A percentile compares a stretch with the other conserved stretches of the same genome.
phyloP scores from a whole-genome alignment of 495 filamentous ascomycete genomes.

The Penicillium soppii region DNA sequence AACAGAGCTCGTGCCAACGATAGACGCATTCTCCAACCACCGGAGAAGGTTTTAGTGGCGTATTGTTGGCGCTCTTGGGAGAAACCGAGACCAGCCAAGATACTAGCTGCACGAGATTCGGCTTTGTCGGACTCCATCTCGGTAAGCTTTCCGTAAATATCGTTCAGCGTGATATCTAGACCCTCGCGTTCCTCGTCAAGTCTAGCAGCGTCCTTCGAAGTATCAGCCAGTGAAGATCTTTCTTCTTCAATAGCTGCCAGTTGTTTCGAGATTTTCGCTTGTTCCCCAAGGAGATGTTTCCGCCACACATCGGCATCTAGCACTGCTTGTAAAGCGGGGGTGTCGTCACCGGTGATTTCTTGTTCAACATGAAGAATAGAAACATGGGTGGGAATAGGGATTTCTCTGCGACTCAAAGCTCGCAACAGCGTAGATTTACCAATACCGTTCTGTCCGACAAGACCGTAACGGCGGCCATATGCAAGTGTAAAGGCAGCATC shows the following conservation, averaged over 20 bases:
- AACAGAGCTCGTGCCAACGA: slow-evolving; percentile 93
- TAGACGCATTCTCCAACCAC: slow-evolving; percentile 99
- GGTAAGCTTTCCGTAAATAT: slow-evolving; percentile 87
- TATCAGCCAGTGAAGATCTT: slow-evolving; percentile 78
- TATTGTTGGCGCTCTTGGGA: slow-evolving; percentile 89
- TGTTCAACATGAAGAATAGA: slow-evolving; percentile 99
- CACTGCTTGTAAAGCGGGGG: slow-evolving; percentile 90
- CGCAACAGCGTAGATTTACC: slow-evolving; percentile 95
- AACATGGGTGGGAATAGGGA: slow-evolving; percentile 93
- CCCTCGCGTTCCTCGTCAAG: slow-evolving; percentile 87
- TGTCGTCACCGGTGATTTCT: slow-evolving; percentile 98
- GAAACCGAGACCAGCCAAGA: slow-evolving; percentile 96
- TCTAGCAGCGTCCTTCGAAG: slow-evolving; percentile 76
- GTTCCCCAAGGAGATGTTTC: slow-evolving; percentile 89
- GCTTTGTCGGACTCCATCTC: slow-evolving; percentile 99
- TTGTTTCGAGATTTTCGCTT: slow-evolving; percentile 84
- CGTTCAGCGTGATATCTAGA: slow-evolving; percentile 80
- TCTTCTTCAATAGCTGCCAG: slow-evolving; percentile 79
- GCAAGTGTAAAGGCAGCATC: slow-evolving; percentile 89
- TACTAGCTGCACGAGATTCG: slow-evolving; percentile 90
- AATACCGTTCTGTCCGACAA: slow-evolving; percentile 99
- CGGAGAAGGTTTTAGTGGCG: slow-evolving; percentile 96
- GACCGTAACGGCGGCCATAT: slow-evolving; percentile 92
- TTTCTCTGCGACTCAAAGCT: slow-evolving; percentile 88
- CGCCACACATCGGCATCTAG: slow-evolving; percentile 98